Base-by-base conservation (phyloP, 1,139 yeast species). In the Wickerhamomyces sp. region DNA sequence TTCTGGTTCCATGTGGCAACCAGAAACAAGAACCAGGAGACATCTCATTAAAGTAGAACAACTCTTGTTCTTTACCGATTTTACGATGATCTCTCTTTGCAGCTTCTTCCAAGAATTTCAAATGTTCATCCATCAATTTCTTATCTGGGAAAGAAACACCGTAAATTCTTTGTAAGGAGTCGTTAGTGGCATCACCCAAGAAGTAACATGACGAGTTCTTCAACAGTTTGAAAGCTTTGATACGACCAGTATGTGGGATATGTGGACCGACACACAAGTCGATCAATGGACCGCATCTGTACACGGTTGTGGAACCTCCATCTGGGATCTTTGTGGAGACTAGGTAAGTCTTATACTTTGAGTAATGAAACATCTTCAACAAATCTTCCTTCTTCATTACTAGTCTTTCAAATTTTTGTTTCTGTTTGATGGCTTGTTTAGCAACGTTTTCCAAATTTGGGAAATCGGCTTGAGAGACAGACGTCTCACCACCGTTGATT, bases 71-170 rank as follows among this genome's bases (percentile, higher is more conserved):
- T 57, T 70, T 82, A 62, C 98, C 99, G 47, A 93, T 82, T 65
- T 81, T 89, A 66, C 98, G 80, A 65, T 93, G 99, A 63, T 93
- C 98, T 70, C 98, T 86, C 62, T 81, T 78, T 40, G 95, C 86
- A 34, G 99, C 99, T 66, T 93, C 98, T 55, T 87, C 94, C 58
- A 93, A 73, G 67, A 91, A 93, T 61, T 88, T 86, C 66, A 91
- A 66, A 60, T 93, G 96, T 52, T 86, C 97, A 53, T 87, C 93
- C 95, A 93, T 85, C 54, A 79, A 75, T 66, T 89, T 88, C 72
- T 93, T 91, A 62, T 91, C 98, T 44, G 99, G 99, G 88, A 93
- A 93, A 16, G 97, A 86, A 46, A 91, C 82, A 75, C 99, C 99
- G 59, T 93, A 93, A 39, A 93, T 78, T 71, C 99, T 86, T 68